Conservation (phyloP, 2,329 filamentous ascomycete genomes). For the Chaetomiaceae sp. region DNA sequence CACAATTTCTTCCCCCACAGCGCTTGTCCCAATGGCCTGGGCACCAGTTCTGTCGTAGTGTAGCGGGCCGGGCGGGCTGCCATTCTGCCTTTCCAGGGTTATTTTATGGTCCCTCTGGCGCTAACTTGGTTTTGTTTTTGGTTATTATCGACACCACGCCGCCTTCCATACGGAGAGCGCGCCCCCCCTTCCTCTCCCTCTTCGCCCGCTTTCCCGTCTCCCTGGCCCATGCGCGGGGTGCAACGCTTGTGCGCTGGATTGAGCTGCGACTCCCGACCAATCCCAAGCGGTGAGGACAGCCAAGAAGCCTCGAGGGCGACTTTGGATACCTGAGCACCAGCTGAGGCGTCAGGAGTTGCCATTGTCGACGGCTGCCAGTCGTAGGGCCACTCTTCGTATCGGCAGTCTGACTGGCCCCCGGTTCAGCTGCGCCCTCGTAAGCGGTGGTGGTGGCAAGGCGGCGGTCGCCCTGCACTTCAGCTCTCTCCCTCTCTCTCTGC, state of each 20-base stretch:
- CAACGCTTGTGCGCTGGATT: slow-evolving; percentile 4
- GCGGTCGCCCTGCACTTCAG: slow-evolving; percentile 18
- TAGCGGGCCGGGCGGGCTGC: slow-evolving; percentile 2
- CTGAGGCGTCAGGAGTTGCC: background rate
- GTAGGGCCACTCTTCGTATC: background rate
- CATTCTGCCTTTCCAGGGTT: background rate
- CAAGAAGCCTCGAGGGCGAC: background rate
- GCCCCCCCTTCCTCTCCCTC: background rate
- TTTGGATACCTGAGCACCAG: background rate
- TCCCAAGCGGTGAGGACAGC: slow-evolving; percentile 1
- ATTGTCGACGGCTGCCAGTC: background rate
- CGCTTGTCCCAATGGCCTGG: slow-evolving; percentile 12
- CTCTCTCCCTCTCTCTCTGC: slow-evolving; percentile 3
- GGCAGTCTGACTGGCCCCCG: slow-evolving; percentile 5
- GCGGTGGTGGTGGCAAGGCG: slow-evolving; percentile 18
- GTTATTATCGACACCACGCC: background rate
- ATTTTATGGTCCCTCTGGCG: background rate
- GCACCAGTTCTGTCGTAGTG: background rate
- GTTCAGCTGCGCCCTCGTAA: slow-evolving; percentile 16
- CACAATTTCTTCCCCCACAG: background rate
- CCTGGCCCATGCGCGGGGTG: slow-evolving; percentile 4
- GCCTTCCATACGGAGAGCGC: too few relatives aligned
- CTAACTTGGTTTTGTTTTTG: too few relatives aligned
- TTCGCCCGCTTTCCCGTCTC: background rate
- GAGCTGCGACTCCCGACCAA: slow-evolving; percentile 9